Evolutionary conservation across 495 filamentous ascomycete species (phyloP).

Genomic region (Penicillium flavigenum): DNA sequence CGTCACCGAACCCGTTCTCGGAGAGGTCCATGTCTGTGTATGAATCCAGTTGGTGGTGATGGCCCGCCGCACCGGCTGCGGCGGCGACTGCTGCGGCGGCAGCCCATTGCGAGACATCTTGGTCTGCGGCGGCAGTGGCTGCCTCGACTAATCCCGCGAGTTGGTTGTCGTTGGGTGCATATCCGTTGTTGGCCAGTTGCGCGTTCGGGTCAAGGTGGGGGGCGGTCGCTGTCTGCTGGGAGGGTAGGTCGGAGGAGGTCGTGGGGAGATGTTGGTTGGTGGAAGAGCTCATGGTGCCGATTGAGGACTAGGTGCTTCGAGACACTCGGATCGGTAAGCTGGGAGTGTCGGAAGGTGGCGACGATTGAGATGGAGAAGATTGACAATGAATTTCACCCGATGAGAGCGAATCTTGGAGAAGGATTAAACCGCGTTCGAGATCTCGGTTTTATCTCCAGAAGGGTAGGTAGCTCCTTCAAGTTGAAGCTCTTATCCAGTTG

Average conservation of each 20-base stretch:
- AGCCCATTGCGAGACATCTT: conserved; percentile 49
- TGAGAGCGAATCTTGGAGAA: neutral
- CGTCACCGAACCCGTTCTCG: conserved; percentile 45
- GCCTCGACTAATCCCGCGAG: conserved; percentile 55
- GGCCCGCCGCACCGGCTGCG: conserved; percentile 39
- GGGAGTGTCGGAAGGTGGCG: neutral
- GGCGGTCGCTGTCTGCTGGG: conserved; percentile 27
- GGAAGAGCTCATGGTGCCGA: conserved; percentile 34
- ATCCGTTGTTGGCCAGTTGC: conserved; percentile 33
- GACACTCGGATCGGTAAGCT: conserved; percentile 7
- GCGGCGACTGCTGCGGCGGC: conserved; percentile 39
- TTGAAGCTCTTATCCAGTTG: conserved; percentile 6
- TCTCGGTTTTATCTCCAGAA: neutral
- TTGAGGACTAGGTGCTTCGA: neutral
- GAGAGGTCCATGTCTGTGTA: conserved; percentile 46
- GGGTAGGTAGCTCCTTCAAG: neutral
- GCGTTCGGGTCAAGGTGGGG: conserved; percentile 38
- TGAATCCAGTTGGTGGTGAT: conserved; percentile 41
- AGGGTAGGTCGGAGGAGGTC: conserved; percentile 31
- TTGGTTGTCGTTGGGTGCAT: conserved; percentile 48
- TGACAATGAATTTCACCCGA: neutral
- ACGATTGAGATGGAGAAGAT: neutral
- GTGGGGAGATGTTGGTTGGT: conserved; percentile 37
- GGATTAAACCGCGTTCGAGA: neutral
- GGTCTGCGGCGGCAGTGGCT: conserved; percentile 52